Base-by-base conservation (phyloP, 164 flowering plant species). In the Paratinospora sagittata region DNA sequence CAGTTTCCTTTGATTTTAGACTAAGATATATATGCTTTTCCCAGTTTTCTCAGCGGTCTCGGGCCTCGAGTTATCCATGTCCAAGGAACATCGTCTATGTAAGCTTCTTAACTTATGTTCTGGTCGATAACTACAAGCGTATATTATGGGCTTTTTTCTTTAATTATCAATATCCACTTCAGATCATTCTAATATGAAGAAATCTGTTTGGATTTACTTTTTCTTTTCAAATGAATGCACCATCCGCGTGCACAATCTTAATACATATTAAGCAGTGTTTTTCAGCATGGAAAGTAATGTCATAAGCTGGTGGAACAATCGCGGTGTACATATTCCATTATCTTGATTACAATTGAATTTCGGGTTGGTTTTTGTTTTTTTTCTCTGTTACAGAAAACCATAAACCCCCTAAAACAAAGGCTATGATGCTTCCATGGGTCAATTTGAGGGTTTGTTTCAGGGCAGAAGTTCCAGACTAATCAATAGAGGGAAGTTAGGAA, bases 1-100 rank as follows among this genome's bases (percentile, higher is more conserved):
- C 13, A 7, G 24, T 65, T 41, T 21, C n/a, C 11, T 26, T 69
- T 67, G 21, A 36, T 11, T 73, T 43, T 45, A 65, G 7, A 65
- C 17, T 49, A 13, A 26, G n/a, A 12, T 23, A 11, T 70, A 55
- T 61, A 17, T 37, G 6, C 69, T 72, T 39, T 68, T 6, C 80
- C 77, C 65, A 74, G 77, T 74, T 63, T 74, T 74, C 73, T 74
- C 77, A 19, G 77, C 77, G 21, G 77, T 74, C n/a, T 93, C 97
- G 43, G 97, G 98, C 65, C 95, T 93, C 11, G 97, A 90, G 85
- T 76, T 91, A 45, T 86, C 85, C 64, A 90, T 90, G 93, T 88
- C 98, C 23, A 87, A 82, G 76, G 89, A 83, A 63, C 95, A 86
- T 72, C 97, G 87, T 72, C 79, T 82, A 60, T 88, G 98, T 93